Evolutionary conservation across 2,329 filamentous ascomycete species (phyloP).

Genomic region (Epicoccum sorghinum): DNA sequence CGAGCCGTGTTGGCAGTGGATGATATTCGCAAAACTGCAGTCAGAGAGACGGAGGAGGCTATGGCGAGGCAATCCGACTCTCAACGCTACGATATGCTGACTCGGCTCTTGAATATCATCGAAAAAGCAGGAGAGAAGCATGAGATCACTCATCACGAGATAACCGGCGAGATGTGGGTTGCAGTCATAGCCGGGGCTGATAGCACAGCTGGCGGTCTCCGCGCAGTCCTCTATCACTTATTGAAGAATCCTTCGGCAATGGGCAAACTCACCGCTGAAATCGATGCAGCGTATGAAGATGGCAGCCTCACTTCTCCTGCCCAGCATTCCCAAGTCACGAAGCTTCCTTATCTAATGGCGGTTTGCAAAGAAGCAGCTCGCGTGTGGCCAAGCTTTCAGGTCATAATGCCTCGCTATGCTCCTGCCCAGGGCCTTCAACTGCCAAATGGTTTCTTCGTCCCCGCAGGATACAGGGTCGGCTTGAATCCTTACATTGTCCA

Average conservation of each 20-base stretch:
- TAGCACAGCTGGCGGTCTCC: conserved; percentile 40
- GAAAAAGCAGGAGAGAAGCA: conserved; percentile 13
- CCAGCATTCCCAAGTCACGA: conserved; percentile 59
- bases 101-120: conserved; percentile 37
- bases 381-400: conserved; percentile 72
- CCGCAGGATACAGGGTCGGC: conserved; percentile 1
- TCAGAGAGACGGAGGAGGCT: conserved; percentile 22
- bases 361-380: conserved; percentile 79
- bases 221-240: conserved; percentile 48
- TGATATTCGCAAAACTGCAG: conserved; percentile 22
- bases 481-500: conserved; percentile 50
- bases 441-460: conserved; percentile 3
- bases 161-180: conserved; percentile 31
- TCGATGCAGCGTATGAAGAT: conserved; percentile 24
- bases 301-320: conserved; percentile 20
- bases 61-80: conserved; percentile 15
- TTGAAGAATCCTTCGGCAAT: conserved; percentile 40
- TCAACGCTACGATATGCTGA: conserved; percentile 38
- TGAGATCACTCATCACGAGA: conserved; percentile 7
- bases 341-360: conserved; percentile 75
- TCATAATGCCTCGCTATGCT: conserved; percentile 74
- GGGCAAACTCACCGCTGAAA: conserved; percentile 22
- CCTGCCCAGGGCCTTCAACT: conserved; percentile 69
- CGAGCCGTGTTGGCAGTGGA: conserved; percentile 29
- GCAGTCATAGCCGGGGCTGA: conserved; percentile 46